Percentiles rank a stretch among this genome's conserved stretches.
These are phyloP conservation scores for Lithohypha guttulata DNA, from an alignment of 2,329 filamentous ascomycete genomes.

Conservation along the genomic window DNA sequence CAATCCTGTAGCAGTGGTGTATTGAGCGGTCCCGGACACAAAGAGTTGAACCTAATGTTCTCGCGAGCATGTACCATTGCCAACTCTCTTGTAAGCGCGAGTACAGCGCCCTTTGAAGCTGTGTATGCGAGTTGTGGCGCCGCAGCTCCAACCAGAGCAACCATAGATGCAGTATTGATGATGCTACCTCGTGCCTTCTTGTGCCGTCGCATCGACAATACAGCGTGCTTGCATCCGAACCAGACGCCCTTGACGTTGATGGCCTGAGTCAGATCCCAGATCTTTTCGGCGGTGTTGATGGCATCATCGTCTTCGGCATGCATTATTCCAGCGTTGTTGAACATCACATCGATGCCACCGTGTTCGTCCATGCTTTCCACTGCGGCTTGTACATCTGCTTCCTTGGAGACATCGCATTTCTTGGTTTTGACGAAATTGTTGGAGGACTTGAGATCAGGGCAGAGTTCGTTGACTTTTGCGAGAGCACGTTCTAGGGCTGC, in stretches of 20 bases:
- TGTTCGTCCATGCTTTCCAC: constrained; percentile 66
- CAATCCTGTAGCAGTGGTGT: constrained; percentile 87
- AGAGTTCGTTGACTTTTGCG: constrained; percentile 62
- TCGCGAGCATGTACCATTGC: constrained; percentile 88
- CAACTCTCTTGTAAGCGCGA: constrained; percentile 80
- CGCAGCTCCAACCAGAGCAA: constrained; percentile 21
- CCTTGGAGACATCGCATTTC: constrained; percentile 74
- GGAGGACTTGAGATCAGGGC: constrained; percentile 45
- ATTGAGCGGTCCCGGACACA: constrained; percentile 86
- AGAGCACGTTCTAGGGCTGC: constrained; percentile 66
- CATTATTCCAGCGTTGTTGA: constrained; percentile 98
- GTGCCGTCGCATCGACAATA: constrained; percentile 68
- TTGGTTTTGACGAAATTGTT: constrained; percentile 45
- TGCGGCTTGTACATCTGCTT: constrained; percentile 63
- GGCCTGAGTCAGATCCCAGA: constrained; percentile 87
- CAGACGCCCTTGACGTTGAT: constrained; percentile 99
- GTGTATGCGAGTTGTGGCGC: constrained; percentile 57
- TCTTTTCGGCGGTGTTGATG: constrained; percentile 71
- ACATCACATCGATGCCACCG: constrained; percentile 84
- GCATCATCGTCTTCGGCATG: constrained; percentile 72
- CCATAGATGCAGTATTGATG: constrained; percentile 22
- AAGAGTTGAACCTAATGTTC: constrained; percentile 77
- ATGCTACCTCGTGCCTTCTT: constrained; percentile 60
- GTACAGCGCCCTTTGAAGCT: constrained; percentile 82
- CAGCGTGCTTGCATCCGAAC: constrained; percentile 87